Evolutionary conservation across 192 early-diverging fungal species (phyloP).

Genomic region (Gigaspora rosea): DNA sequence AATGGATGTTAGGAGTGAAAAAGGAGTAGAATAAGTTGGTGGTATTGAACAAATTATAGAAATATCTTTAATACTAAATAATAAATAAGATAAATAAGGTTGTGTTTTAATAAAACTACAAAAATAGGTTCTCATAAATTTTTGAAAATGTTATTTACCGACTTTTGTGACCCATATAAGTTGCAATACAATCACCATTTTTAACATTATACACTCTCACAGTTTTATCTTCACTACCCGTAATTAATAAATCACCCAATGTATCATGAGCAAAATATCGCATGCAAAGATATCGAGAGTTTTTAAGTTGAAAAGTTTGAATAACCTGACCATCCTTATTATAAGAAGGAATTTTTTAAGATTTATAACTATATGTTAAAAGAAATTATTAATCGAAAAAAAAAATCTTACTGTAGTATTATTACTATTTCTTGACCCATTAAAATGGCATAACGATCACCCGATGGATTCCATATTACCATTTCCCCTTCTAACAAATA

Average conservation of each 20-base stretch:
- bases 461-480: slow-evolving; percentile 57
- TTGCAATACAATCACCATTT: slow-evolving; percentile 48
- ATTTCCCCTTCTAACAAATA: slow-evolving; percentile 50
- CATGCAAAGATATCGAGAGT: slow-evolving; percentile 42
- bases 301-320: slow-evolving; percentile 22
- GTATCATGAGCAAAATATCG: slow-evolving; percentile 39
- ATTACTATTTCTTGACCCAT: slow-evolving; percentile 52
- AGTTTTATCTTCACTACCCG: slow-evolving; percentile 64
- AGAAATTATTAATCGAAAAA: not conserved
- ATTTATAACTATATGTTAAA: too few species aligned
- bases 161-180: slow-evolving; percentile 47
- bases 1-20: slow-evolving; percentile 51
- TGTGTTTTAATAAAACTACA: too few species aligned
- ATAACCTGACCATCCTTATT: slow-evolving; percentile 8
- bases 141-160: slow-evolving; percentile 44
- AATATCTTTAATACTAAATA: slow-evolving; percentile 51
- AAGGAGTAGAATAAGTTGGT: slow-evolving; percentile 24
- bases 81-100: slow-evolving; percentile 40
- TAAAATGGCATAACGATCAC: slow-evolving; percentile 60
- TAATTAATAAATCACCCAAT: slow-evolving; percentile 51
- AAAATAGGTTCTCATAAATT: too few species aligned
- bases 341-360: not conserved
- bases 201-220: slow-evolving; percentile 54
- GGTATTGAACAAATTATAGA: slow-evolving; percentile 33
- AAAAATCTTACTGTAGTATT: slow-evolving; percentile 55